Percentiles rank a stretch among this genome's conserved stretches.
Conservation (phyloP, 139 green algal genomes). For the Haematococcus lacustris region DNA sequence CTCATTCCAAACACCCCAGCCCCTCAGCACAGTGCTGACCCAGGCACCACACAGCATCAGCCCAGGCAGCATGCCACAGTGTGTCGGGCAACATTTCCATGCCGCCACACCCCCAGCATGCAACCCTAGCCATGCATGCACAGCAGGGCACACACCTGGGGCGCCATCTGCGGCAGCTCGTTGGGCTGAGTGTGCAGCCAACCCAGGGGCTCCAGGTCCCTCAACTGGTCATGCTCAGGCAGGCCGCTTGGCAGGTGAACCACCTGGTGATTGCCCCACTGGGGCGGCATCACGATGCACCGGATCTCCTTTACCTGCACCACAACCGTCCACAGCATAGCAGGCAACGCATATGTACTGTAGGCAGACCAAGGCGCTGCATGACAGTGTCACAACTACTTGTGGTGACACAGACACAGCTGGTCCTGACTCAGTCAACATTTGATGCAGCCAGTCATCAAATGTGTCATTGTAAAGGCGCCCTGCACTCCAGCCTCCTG, state of each 20-base stretch:
- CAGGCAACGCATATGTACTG: not conserved
- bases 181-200: constrained; percentile 99
- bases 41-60: too few species aligned
- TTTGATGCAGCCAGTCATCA: not conserved
- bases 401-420: not conserved
- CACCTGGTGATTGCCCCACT: constrained; percentile 93
- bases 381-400: not conserved
- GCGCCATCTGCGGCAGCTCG: constrained; percentile 86
- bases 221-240: constrained; percentile 94
- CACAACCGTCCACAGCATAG: not conserved
- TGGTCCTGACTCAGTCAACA: not conserved
- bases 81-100: not conserved
- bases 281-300: constrained; percentile 90
- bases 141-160: constrained; percentile 43
- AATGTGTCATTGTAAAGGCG: not conserved
- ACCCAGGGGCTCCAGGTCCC: constrained; percentile 94
- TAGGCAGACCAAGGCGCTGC: not conserved
- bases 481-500: not conserved
- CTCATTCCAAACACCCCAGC: not conserved
- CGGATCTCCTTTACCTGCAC: constrained; percentile 92
- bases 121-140: too few species aligned
- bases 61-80: not conserved
- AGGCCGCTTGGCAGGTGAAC: constrained; percentile 82
- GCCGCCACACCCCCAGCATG: too few species aligned
- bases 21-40: not conserved